Percentiles rank a stretch among this genome's conserved stretches.
Evolutionary conservation across 768 basidiomycete species (phyloP).

Genomic region (Hortiboletus flavorubellus): DNA sequence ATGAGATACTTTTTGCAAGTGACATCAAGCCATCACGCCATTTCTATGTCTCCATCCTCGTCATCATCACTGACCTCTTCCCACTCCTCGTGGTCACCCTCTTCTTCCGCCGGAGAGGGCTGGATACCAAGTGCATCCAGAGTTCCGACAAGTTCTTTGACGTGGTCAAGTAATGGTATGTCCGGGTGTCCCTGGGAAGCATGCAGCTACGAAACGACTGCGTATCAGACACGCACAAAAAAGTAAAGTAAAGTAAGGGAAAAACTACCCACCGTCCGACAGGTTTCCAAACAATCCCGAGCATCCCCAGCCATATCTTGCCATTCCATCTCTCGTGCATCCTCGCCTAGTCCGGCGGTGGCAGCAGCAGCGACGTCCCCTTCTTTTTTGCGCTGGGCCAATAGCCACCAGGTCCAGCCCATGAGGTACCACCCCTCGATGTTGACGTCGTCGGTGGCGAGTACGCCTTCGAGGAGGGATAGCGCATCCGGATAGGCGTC

Average conservation of each 20-base stretch:
- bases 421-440: conserved; percentile 94
- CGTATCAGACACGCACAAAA: neutral
- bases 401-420: conserved; percentile 89
- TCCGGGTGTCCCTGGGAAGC: conserved; percentile 71
- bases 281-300: conserved; percentile 79
- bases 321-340: conserved; percentile 52
- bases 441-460: conserved; percentile 79
- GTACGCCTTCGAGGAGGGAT: conserved; percentile 71
- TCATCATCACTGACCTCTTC: conserved; percentile 62
- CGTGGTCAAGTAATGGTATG: conserved; percentile 70
- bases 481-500: conserved; percentile 67
- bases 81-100: conserved; percentile 45
- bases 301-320: conserved; percentile 78
- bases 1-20: conserved; percentile 10
- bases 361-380: conserved; percentile 41
- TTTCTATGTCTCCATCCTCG: conserved; percentile 53
- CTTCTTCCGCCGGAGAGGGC: conserved; percentile 51
- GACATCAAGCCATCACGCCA: conserved; percentile 35
- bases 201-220: conserved; percentile 50
- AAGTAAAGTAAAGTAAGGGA: neutral
- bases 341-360: conserved; percentile 22
- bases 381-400: conserved; percentile 69
- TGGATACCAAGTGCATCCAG: conserved; percentile 66
- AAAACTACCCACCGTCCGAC: conserved; percentile 58
- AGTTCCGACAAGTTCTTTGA: conserved; percentile 64